Base-by-base conservation (phyloP, 371 early-diverging fungal species). In the Amoeboaphelidium occidentale region DNA sequence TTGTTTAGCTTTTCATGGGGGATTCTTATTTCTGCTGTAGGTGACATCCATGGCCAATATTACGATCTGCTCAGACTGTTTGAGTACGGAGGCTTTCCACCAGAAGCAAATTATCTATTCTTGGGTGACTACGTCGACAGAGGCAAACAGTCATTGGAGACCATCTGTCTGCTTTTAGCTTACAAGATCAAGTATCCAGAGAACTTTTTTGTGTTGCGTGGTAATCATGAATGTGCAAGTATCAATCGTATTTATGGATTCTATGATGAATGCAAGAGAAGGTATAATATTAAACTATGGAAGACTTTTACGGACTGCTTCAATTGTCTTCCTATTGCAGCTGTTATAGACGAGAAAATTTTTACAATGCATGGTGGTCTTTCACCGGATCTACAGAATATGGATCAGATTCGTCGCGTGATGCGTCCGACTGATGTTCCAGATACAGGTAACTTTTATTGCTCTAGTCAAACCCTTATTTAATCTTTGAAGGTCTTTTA, bases 291-390 rank as follows among this genome's bases (percentile, higher is more conserved):
- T 62, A 85, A 86, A 61, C 66, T 87, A 55, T 97, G 84, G 89
- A 84, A 85, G 62, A 77, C 79, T 2, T 89, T 91, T 58, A 75
- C 88, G 22, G 81, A 87, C 60, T 76, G 76, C 50, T 97, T 97
- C 69, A 88, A 90, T 58, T 78, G 79, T 53, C 66, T 94, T 41
- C 96, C 96, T 0, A 74, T 94, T 27, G 89, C 89, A 21, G 97
- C 89, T 2, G 74, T 92, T 27, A 79, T 97, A 23, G 86, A 83
- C 50, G 76, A 79, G 55, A 87, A 87, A 63, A 88, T 93, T 56
- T 91, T 92, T 60, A 81, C 83, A 51, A 84, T 93, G 72, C 97
- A 97, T 61, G 97, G 97, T 43, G 97, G 97, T 21, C 71, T 94
- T 26, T 87, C 89, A 13, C 93, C 94, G 1, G 76, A 76, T 46